Percentiles rank a stretch among this genome's conserved stretches.
Conservation (phyloP, 305 asterid species). For the Rubia balearica region DNA sequence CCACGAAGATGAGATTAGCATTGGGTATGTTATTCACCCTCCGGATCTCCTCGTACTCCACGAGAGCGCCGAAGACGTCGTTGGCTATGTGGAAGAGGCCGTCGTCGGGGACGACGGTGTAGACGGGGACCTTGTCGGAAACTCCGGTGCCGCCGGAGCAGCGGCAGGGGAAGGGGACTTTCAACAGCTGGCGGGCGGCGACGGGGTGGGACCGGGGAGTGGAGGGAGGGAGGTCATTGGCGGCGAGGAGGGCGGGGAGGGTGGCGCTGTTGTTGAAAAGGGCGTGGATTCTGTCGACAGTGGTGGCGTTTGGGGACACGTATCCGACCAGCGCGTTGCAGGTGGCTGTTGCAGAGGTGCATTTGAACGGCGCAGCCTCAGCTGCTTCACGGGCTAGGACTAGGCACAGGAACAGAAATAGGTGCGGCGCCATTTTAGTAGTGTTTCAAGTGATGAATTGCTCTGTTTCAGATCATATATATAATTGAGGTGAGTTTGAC, state of each 20-base stretch:
- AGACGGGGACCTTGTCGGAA: constrained; percentile 45
- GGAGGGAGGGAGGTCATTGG: constrained; percentile 43
- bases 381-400: constrained; percentile 1
- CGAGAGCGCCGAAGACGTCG: constrained; percentile 51
- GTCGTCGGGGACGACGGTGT: constrained; percentile 53
- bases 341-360: constrained; percentile 25
- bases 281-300: constrained; percentile 34
- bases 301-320: constrained; percentile 57
- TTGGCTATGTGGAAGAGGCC: constrained; percentile 49
- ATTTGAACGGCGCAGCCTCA: constrained; percentile 37
- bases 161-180: constrained; percentile 63
- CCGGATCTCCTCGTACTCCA: constrained; percentile 45
- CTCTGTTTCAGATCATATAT: neutral
- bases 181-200: constrained; percentile 29
- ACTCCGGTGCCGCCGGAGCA: constrained; percentile 55
- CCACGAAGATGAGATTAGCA: constrained; percentile 22
- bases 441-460: neutral
- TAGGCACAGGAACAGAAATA: neutral
- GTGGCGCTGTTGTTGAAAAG: constrained; percentile 40
- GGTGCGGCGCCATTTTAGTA: neutral
- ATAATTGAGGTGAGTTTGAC: neutral
- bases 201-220: constrained; percentile 28
- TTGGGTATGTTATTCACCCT: constrained; percentile 39
- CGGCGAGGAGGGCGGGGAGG: constrained; percentile 59
- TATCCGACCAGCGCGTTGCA: constrained; percentile 57